These are phyloP conservation scores for Leptographium wingfieldii DNA, from an alignment of 2,329 filamentous ascomycete genomes.

Conservation along the genomic window DNA sequence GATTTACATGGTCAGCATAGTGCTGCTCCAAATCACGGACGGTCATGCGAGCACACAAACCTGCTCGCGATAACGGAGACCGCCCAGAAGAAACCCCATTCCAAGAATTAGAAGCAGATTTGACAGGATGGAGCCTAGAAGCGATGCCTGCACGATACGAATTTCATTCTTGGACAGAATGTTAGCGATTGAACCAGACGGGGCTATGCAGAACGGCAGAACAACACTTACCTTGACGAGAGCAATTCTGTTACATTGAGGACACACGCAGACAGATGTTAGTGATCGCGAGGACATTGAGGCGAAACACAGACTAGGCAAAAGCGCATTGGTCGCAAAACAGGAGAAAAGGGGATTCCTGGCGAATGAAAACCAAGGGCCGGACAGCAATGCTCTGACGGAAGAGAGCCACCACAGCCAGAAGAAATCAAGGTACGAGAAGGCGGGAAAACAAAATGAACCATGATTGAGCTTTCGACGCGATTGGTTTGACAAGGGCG, in stretches of 20 bases:
- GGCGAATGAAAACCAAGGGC: slow-evolving; percentile 2
- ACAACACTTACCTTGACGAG: slow-evolving; percentile 46
- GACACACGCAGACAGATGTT: slow-evolving; percentile 17
- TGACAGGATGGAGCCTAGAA: slow-evolving; percentile 79
- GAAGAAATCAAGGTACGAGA: neutral
- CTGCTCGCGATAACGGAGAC: slow-evolving; percentile 78
- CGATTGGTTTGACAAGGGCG: slow-evolving; percentile 40
- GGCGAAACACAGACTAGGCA: neutral
- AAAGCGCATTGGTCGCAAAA: neutral
- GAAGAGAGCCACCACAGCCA: neutral
- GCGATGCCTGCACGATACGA: slow-evolving; percentile 79
- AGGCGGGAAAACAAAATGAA: neutral
- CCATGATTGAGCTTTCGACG: slow-evolving; percentile 24
- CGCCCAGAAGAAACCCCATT: slow-evolving; percentile 82
- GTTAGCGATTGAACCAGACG: slow-evolving; percentile 14
- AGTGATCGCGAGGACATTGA: slow-evolving; percentile 13
- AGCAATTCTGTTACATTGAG: slow-evolving; percentile 47
- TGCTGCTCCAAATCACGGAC: neutral
- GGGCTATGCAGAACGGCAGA: neutral
- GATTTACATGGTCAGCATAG: neutral
- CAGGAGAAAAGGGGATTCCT: neutral
- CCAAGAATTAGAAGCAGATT: slow-evolving; percentile 82
- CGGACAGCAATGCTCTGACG: neutral
- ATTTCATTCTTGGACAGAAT: slow-evolving; percentile 53
- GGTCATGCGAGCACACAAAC: slow-evolving; percentile 23